Base-by-base conservation (phyloP, 1,284 basidiomycete genomes). In the Apiotrichum gracile region DNA sequence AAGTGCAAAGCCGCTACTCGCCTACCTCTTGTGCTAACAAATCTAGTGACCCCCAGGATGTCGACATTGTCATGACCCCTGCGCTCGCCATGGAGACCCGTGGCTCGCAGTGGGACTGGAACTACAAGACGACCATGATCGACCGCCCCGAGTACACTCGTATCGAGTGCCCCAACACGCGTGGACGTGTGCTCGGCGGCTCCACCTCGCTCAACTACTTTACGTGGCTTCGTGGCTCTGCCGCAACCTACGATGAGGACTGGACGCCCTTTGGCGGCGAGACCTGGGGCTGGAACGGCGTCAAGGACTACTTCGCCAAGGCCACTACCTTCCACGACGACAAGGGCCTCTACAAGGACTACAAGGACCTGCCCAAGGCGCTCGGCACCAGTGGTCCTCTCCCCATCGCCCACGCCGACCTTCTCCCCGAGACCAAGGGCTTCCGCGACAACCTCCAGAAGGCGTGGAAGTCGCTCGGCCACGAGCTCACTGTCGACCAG, bases 101-200 rank as follows among this genome's bases (percentile, higher is more conserved):
- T 25, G 54, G 54, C 25, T 51, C 54, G 10, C 12, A 51, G 40
- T 55, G 47, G 26, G 54, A 55, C 54, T 55, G 54, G 54, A 45
- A 49, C 19, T 55, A 29, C 33, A 51, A 55, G 50, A 55, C 54
- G 14, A 55, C 54, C 40, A 55, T 55, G 54, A 55, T 55, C 40
- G 24, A 55, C 54, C 48, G 53, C 13, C 33, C 38, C 17, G 37
- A 50, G 35, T 55, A 55, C 48, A 55, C 54, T 1, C 54, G 54
- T 24, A 34, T 55, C 27, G 49, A 55, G 49, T 48, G 50, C 35
- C 54, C 49, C 41, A 55, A 55, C 24, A 41, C 49, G 1, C 68
- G 80, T 25, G 82, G 82, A 2, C 82, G 80, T 64, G 82, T 81
- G 0, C 76, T 85, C 4, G 83, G 83, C 27, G 83, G 83, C 1